These are phyloP conservation scores for Trichoderma atroviride DNA, from an alignment of 2,329 filamentous ascomycete species.

Conservation along the genomic window DNA sequence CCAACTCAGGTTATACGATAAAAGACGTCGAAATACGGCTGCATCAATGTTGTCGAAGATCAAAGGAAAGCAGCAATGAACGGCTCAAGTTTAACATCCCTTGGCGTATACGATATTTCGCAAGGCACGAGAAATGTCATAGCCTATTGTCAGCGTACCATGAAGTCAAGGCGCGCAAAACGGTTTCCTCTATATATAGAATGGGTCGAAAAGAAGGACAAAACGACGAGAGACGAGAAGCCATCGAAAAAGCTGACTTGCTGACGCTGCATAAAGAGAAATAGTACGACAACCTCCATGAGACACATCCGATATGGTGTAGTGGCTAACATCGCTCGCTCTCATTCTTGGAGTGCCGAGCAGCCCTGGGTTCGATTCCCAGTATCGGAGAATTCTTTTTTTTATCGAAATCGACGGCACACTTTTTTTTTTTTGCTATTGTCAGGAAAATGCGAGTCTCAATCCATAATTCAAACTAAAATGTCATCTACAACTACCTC, in stretches of 20 bases:
- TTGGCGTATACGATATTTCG: background rate
- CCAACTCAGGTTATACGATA: too few relatives aligned
- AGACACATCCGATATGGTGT: constrained; percentile 40
- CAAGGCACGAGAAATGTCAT: too few relatives aligned
- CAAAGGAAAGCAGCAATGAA: background rate
- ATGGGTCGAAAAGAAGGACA: background rate
- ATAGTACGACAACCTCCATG: accelerated
- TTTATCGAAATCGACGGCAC: background rate
- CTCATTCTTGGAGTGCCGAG: constrained; percentile 36
- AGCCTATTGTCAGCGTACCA: background rate
- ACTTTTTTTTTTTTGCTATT: background rate
- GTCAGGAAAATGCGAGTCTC: background rate
- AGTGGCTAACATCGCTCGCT: constrained; percentile 44
- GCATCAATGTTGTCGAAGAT: too few relatives aligned
- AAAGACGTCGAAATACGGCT: too few relatives aligned
- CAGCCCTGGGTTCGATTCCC: constrained; percentile 43
- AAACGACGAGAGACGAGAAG: background rate
- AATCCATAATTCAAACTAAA: background rate
- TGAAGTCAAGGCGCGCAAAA: background rate
- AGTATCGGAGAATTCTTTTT: constrained; percentile 35
- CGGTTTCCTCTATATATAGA: background rate
- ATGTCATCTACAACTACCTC: background rate
- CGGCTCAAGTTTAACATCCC: background rate
- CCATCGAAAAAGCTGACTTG: background rate
- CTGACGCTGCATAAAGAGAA: background rate